A percentile compares a stretch with the other conserved stretches of the same genome.
Evolutionary conservation across 2,329 filamentous ascomycete genomes (phyloP).

Genomic region (Cytospora piceae): DNA sequence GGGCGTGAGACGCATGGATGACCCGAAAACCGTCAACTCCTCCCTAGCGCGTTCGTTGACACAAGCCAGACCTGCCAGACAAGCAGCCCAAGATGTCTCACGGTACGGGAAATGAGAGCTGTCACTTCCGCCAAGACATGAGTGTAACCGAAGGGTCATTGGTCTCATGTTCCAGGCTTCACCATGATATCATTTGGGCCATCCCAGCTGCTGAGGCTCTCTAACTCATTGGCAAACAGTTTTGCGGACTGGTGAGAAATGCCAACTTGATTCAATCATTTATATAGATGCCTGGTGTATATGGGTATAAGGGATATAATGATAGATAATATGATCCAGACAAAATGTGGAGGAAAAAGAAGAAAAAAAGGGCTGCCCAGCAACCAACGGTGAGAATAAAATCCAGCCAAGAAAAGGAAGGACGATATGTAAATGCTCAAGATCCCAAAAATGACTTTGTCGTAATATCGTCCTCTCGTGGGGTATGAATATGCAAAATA

Average conservation of each 20-base stretch:
- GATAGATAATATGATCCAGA: neutral
- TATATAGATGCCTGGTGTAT: constrained; percentile 20
- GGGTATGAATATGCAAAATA: constrained; percentile 4
- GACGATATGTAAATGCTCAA: constrained; percentile 6
- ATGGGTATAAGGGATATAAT: constrained; percentile 19
- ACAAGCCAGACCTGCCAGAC: neutral
- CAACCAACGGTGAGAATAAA: constrained; percentile 4
- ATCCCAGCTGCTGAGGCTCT: neutral
- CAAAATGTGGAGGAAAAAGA: neutral
- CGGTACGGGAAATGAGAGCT: neutral
- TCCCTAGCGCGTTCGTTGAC: neutral
- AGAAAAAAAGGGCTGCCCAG: neutral
- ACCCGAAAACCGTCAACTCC: neutral
- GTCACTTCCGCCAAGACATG: neutral
- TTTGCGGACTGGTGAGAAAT: neutral
- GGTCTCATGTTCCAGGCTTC: neutral
- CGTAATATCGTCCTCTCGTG: constrained; percentile 19
- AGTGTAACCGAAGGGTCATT: neutral
- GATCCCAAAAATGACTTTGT: neutral
- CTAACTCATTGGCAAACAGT: neutral
- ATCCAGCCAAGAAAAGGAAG: neutral
- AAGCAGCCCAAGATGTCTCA: neutral
- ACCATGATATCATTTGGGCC: constrained; percentile 1
- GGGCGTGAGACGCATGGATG: neutral
- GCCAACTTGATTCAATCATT: neutral